A percentile compares a stretch with the other conserved stretches of the same genome.
These are phyloP conservation scores for Colletotrichum sp. DNA, from an alignment of 2,329 filamentous ascomycete genomes.

Conservation along the genomic window DNA sequence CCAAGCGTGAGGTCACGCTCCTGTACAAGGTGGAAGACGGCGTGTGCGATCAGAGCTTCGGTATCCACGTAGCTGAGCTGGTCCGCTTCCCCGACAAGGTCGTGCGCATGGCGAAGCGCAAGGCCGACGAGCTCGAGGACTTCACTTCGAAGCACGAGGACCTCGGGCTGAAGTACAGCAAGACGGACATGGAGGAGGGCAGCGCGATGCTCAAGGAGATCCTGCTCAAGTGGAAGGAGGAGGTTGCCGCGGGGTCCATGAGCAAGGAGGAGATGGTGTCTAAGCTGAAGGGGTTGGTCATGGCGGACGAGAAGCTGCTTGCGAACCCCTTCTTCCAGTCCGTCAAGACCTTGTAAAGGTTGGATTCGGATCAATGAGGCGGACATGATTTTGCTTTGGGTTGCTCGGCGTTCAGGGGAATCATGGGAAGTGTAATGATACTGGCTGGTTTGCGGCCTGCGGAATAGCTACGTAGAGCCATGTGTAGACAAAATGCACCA, in stretches of 20 bases:
- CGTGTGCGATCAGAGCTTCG: slow-evolving; percentile 96
- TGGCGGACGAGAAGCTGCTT: slow-evolving; percentile 68
- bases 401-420: slow-evolving; percentile 1
- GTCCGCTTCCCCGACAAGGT: slow-evolving; percentile 97
- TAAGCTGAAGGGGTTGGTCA: slow-evolving; percentile 80
- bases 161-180: slow-evolving; percentile 67
- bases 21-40: slow-evolving; percentile 97
- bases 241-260: slow-evolving; percentile 65
- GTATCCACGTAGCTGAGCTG: slow-evolving; percentile 96
- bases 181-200: slow-evolving; percentile 88
- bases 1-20: slow-evolving; percentile 86
- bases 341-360: slow-evolving; percentile 55
- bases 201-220: slow-evolving; percentile 85
- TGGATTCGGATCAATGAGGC: neutral
- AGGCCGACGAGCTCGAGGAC: slow-evolving; percentile 97
- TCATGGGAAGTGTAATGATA: neutral
- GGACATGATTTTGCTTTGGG: neutral
- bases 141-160: slow-evolving; percentile 82
- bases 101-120: slow-evolving; percentile 98
- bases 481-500: neutral
- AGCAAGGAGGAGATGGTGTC: slow-evolving; percentile 78
- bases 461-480: neutral
- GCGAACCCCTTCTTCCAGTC: slow-evolving; percentile 75
- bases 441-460: neutral
- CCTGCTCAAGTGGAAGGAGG: slow-evolving; percentile 83